Conservation (phyloP, 306 rosid genomes). For the Glycine soja region DNA sequence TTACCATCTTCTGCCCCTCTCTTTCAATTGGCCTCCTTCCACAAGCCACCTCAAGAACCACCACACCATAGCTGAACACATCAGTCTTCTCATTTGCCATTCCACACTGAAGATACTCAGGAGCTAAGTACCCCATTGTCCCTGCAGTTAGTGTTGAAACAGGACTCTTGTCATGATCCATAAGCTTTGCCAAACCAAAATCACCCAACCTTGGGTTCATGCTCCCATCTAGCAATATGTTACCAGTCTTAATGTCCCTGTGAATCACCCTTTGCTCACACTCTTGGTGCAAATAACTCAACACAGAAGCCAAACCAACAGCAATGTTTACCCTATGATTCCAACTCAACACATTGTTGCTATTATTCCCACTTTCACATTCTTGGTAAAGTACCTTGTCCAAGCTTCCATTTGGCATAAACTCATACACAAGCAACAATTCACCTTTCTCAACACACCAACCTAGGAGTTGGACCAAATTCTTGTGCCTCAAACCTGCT, state of each 20-base stretch:
- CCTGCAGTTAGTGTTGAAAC: slow-evolving; percentile 80
- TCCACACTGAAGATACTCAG: slow-evolving; percentile 87
- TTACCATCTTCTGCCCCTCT: slow-evolving; percentile 49
- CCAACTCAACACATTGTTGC: slow-evolving; percentile 40
- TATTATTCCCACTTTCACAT: slow-evolving; percentile 9
- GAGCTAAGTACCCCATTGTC: slow-evolving; percentile 89
- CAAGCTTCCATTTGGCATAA: slow-evolving; percentile 54
- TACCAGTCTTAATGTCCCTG: slow-evolving; percentile 74
- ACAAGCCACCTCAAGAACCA: slow-evolving; percentile 56
- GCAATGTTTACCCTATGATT: slow-evolving; percentile 47
- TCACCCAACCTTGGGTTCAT: slow-evolving; percentile 68
- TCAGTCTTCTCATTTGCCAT: slow-evolving; percentile 80
- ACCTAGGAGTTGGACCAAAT: slow-evolving; percentile 81
- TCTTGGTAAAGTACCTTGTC: slow-evolving; percentile 47
- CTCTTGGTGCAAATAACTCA: slow-evolving; percentile 74
- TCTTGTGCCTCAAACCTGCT: slow-evolving; percentile 88
- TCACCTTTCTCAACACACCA: slow-evolving; percentile 89
- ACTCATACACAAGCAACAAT: slow-evolving; percentile 77
- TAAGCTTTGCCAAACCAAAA: slow-evolving; percentile 84
- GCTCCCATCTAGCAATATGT: slow-evolving; percentile 66
- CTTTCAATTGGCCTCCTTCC: slow-evolving; percentile 56
- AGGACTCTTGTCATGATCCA: slow-evolving; percentile 90
- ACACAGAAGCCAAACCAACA: slow-evolving; percentile 48
- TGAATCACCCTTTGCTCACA: slow-evolving; percentile 86
- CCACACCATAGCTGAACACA: slow-evolving; percentile 81